Percentiles rank a stretch among this genome's conserved stretches.
Conservation (phyloP, 495 filamentous ascomycete species). For the Penicillium soppii region DNA sequence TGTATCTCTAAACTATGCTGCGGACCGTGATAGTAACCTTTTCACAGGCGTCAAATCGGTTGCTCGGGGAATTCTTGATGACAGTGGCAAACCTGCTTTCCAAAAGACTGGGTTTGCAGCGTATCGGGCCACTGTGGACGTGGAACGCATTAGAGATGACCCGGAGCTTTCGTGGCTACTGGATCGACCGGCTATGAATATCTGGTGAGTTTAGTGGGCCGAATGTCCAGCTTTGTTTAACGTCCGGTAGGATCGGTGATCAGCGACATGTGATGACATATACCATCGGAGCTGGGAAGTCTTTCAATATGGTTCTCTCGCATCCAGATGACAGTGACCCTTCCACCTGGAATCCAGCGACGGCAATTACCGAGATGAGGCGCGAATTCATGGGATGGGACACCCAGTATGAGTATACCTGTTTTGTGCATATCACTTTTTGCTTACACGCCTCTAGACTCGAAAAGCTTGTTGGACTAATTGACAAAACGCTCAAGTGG, state of each 20-base stretch:
- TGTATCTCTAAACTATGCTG: background rate
- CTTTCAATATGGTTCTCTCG: conserved; percentile 52
- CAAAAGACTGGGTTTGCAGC: conserved; percentile 34
- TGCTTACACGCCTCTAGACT: conserved; percentile 14
- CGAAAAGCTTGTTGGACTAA: conserved; percentile 37
- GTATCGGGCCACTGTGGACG: conserved; percentile 44
- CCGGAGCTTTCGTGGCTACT: conserved; percentile 39
- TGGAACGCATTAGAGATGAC: conserved; percentile 35
- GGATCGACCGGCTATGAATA: conserved; percentile 38
- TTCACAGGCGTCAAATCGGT: conserved; percentile 33
- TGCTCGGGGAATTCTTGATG: conserved; percentile 28
- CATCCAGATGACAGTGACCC: conserved; percentile 45
- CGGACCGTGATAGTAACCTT: background rate
- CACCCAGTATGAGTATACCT: conserved; percentile 16
- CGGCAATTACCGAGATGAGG: conserved; percentile 17
- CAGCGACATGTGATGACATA: conserved; percentile 50
- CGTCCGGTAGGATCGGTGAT: conserved; percentile 34
- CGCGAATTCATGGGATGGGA: conserved; percentile 44
- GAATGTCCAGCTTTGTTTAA: background rate
- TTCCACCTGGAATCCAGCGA: conserved; percentile 33
- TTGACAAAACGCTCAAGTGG: conserved; percentile 41
- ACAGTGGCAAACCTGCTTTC: conserved; percentile 15
- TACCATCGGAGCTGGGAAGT: conserved; percentile 44
- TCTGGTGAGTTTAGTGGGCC: conserved; percentile 26
- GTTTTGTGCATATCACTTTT: background rate